Evolutionary conservation across 805 yeast species (phyloP).

Genomic region (Monosporozyma unispora): DNA sequence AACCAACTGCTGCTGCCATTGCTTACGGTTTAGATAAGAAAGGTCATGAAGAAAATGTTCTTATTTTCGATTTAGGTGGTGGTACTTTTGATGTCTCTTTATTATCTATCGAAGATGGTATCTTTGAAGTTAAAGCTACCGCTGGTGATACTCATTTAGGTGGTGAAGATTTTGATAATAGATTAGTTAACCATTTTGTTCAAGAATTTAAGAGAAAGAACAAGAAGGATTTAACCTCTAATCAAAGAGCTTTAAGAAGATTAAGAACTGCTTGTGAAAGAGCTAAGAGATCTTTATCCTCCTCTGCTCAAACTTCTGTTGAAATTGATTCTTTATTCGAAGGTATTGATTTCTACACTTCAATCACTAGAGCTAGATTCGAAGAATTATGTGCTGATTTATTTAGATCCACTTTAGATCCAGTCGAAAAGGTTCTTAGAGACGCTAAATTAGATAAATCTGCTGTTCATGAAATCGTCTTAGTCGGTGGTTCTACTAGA

Average conservation of each 20-base stretch:
- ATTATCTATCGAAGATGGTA: conserved; percentile 89
- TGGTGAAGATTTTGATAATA: conserved; percentile 97
- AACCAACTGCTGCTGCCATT: conserved; percentile 95
- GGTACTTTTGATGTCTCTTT: conserved; percentile 98
- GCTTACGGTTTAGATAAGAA: conserved; percentile 83
- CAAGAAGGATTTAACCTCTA: conserved; percentile 85
- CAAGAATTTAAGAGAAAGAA: conserved; percentile 96
- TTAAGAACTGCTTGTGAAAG: conserved; percentile 98
- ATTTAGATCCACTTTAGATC: conserved; percentile 90
- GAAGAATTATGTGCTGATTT: conserved; percentile 95
- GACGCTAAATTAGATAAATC: conserved; percentile 93
- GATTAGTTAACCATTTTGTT: conserved; percentile 88
- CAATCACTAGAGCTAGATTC: conserved; percentile 97
- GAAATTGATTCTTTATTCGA: conserved; percentile 94
- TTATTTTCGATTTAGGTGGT: conserved; percentile 95
- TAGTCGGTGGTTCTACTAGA: conserved; percentile 98
- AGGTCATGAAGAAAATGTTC: conserved; percentile 75
- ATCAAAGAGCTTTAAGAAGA: conserved; percentile 98
- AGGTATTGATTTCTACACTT: conserved; percentile 96
- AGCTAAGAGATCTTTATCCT: conserved; percentile 97
- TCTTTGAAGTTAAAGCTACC: conserved; percentile 94
- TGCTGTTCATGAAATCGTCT: conserved; percentile 85
- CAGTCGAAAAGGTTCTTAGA: conserved; percentile 92
- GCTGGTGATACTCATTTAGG: conserved; percentile 80
- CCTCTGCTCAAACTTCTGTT: conserved; percentile 92